Conservation (phyloP, 768 basidiomycete genomes). For the Lentinula guzmanii region DNA sequence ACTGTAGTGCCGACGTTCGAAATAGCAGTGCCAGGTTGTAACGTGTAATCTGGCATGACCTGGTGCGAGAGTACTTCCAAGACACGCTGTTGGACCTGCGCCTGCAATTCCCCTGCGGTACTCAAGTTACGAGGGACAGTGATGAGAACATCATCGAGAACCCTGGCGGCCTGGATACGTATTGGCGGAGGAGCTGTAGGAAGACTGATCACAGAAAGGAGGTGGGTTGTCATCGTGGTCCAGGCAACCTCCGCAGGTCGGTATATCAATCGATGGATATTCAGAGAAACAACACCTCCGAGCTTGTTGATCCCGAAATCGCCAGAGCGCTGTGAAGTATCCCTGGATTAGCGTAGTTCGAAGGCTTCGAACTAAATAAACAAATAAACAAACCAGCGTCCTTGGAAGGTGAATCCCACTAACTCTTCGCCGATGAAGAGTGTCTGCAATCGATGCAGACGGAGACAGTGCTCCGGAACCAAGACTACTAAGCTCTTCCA, state of each 20-base stretch:
- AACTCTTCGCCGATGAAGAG: constrained; percentile 56
- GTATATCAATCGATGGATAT: constrained; percentile 83
- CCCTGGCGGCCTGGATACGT: constrained; percentile 83
- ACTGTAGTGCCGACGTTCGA: constrained; percentile 43
- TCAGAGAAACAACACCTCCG: constrained; percentile 72
- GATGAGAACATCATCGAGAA: constrained; percentile 78
- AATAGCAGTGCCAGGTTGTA: constrained; percentile 11
- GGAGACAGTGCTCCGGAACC: constrained; percentile 28
- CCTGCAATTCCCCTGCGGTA: constrained; percentile 55
- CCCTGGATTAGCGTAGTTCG: neutral
- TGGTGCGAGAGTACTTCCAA: constrained; percentile 83
- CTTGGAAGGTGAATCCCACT: constrained; percentile 87
- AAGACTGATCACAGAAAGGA: constrained; percentile 71
- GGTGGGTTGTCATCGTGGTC: constrained; percentile 74
- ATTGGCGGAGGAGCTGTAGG: constrained; percentile 67
- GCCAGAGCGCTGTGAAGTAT: constrained; percentile 59
- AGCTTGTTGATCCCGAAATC: constrained; percentile 93
- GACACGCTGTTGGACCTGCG: constrained; percentile 72
- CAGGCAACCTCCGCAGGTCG: constrained; percentile 81
- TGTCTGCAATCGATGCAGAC: constrained; percentile 32
- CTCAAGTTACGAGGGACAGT: constrained; percentile 64
- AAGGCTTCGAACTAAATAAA: neutral
- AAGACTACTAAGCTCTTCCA: constrained; percentile 24
- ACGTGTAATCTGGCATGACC: constrained; percentile 45
- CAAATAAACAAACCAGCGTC: constrained; percentile 51